Evolutionary conservation across 2,329 filamentous ascomycete genomes (phyloP).

Genomic region (Fusarium sterilihyphosum): DNA sequence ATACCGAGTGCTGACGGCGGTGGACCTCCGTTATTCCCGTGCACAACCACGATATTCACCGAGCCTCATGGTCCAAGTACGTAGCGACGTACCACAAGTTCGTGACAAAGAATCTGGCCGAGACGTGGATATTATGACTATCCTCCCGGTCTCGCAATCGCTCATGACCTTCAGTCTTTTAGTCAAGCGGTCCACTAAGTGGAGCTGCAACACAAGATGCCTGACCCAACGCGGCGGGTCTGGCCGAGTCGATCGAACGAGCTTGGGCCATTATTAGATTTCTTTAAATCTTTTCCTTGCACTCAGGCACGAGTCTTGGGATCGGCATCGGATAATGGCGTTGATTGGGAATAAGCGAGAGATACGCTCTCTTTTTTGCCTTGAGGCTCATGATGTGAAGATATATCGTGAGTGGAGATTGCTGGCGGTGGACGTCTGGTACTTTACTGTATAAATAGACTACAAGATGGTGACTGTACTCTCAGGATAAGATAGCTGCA

Average conservation of each 20-base stretch:
- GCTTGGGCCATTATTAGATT: conserved; percentile 27
- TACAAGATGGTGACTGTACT: background rate
- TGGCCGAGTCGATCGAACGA: conserved; percentile 24
- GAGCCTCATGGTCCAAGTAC: background rate
- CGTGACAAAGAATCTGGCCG: background rate
- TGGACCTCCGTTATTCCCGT: background rate
- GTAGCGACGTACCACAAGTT: background rate
- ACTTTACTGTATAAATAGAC: background rate
- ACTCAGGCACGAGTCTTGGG: conserved; percentile 2
- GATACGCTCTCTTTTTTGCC: background rate
- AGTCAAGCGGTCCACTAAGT: conserved; percentile 3
- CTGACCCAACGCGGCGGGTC: conserved; percentile 13
- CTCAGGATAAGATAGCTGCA: background rate
- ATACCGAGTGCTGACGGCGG: background rate
- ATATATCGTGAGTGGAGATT: background rate
- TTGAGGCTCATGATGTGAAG: background rate
- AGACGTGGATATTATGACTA: conserved; percentile 22
- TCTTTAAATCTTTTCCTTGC: conserved; percentile 1
- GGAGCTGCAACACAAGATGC: conserved; percentile 2
- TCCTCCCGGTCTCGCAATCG: background rate
- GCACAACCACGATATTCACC: background rate
- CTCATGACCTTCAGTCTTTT: conserved; percentile 12
- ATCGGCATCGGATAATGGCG: background rate
- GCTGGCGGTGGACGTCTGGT: background rate
- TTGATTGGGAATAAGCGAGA: background rate